phyloP scores from a whole-genome alignment of 345 rosid genomes.

The Firmiana major region DNA sequence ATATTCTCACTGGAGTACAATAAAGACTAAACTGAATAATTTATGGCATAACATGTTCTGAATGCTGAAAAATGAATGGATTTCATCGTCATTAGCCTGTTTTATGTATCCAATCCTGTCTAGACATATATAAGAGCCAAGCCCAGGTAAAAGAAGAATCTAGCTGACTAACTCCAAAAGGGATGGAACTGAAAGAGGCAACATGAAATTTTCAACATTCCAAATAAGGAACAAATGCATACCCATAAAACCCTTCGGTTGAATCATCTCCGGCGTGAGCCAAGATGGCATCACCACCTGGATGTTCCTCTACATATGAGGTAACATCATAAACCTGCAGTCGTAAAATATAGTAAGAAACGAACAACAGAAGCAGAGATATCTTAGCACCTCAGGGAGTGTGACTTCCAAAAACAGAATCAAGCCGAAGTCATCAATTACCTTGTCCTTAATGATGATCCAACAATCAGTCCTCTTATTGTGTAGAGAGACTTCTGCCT shows the following conservation, averaged over 20 bases:
- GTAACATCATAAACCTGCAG: constrained; percentile 71
- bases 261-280: constrained; percentile 85
- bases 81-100: not conserved
- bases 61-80: not conserved
- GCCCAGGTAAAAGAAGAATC: not conserved
- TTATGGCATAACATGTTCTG: not conserved
- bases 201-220: not conserved
- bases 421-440: constrained; percentile 10
- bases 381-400: not conserved
- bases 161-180: not conserved
- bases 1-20: not conserved
- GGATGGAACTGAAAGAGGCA: not conserved
- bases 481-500: constrained; percentile 57
- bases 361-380: not conserved
- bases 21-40: not conserved
- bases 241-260: constrained; percentile 88
- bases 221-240: constrained; percentile 19
- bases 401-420: not conserved
- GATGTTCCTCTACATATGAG: constrained; percentile 92
- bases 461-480: constrained; percentile 85
- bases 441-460: constrained; percentile 82
- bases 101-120: not conserved
- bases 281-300: constrained; percentile 93
- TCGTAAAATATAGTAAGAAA: constrained; percentile 12
- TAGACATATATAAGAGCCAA: not conserved